Evolutionary conservation across 805 yeast genomes (phyloP).

Genomic region (Saccharomyces jurei): DNA sequence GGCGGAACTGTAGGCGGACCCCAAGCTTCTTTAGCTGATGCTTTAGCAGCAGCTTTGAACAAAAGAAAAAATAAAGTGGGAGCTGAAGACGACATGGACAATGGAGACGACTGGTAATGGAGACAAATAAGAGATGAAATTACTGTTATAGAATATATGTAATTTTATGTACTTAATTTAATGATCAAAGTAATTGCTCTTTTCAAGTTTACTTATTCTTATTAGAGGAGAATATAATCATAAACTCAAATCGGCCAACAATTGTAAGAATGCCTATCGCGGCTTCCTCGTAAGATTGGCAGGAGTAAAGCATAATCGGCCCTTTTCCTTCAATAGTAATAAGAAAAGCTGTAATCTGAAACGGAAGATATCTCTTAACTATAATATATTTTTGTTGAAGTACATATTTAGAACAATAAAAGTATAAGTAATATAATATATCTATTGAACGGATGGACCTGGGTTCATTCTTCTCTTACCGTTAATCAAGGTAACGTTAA

Average conservation of each 20-base stretch:
- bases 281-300: neutral
- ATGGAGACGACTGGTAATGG: conserved; percentile 60
- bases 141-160: neutral
- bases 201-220: neutral
- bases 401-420: neutral
- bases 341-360: too few species aligned
- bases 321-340: too few species aligned
- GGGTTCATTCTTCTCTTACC: conserved; percentile 96
- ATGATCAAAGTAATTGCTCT: neutral
- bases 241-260: neutral
- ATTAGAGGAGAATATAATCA: neutral
- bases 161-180: neutral
- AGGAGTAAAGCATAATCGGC: neutral
- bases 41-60: conserved; percentile 77
- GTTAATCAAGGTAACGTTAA: conserved; percentile 94
- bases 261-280: neutral
- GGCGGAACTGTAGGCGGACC: conserved; percentile 41
- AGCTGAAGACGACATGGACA: conserved; percentile 84
- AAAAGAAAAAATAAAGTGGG: conserved; percentile 81
- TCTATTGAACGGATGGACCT: conserved; percentile 37
- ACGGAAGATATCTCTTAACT: neutral
- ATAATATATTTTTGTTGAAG: neutral
- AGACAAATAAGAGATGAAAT: neutral
- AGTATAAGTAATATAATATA: neutral
- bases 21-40: conserved; percentile 71